Percentiles rank a stretch among this genome's conserved stretches.
Conservation (phyloP, 176 grass and related monocot species). For the Eremochloa ophiuroides region DNA sequence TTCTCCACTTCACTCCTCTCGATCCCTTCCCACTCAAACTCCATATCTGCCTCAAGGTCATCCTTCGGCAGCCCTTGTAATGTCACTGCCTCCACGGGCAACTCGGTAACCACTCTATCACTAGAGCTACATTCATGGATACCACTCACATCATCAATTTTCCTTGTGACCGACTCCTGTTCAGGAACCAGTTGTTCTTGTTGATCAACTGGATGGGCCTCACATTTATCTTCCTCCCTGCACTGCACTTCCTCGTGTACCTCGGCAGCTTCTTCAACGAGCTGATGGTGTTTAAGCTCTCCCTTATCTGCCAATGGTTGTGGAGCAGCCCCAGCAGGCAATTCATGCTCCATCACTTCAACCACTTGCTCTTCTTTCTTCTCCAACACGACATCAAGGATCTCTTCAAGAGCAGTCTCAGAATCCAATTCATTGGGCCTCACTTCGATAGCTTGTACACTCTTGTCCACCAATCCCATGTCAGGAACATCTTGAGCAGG, state of each 20-base stretch:
- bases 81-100: slow-evolving; percentile 22
- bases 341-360: not conserved
- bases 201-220: slow-evolving; percentile 1
- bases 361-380: not conserved
- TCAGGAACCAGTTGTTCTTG: not conserved
- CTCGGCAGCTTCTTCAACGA: not conserved
- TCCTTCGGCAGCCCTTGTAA: slow-evolving; percentile 19
- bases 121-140: slow-evolving; percentile 13
- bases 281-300: not conserved
- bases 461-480: not conserved
- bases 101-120: slow-evolving; percentile 15
- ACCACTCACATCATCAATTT: not conserved
- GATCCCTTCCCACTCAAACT: slow-evolving; percentile 94
- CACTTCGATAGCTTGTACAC: not conserved
- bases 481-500: not conserved
- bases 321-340: slow-evolving; percentile 1
- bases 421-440: not conserved
- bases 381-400: slow-evolving; percentile 2
- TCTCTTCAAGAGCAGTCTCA: slow-evolving; percentile 2
- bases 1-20: slow-evolving; percentile 80
- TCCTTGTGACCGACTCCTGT: not conserved
- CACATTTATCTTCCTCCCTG: slow-evolving; percentile 28
- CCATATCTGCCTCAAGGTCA: slow-evolving; percentile 24
- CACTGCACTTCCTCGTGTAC: slow-evolving; percentile 7
- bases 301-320: slow-evolving; percentile 11